Percentiles rank a stretch among this genome's conserved stretches.
Conservation (phyloP, 306 rosid genomes). For the Luffa acutangula region DNA sequence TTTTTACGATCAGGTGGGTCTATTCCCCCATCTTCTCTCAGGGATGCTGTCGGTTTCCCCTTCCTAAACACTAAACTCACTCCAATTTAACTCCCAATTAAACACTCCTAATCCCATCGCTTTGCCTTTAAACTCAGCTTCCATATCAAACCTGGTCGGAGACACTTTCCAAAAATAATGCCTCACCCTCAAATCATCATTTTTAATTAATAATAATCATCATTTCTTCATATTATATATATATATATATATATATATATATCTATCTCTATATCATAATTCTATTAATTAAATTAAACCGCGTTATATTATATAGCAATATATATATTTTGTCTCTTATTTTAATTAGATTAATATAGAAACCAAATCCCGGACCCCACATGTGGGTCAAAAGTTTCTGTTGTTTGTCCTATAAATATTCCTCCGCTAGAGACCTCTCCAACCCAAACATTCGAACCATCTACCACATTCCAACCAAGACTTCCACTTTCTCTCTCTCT, state of each 20-base stretch:
- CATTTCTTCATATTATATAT: too few relatives aligned
- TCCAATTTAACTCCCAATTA: neutral
- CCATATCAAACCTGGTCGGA: constrained; percentile 18
- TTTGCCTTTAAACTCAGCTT: neutral
- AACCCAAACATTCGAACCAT: constrained; percentile 12
- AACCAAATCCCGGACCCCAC: neutral
- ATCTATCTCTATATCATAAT: too few relatives aligned
- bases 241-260: too few relatives aligned
- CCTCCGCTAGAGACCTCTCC: constrained; percentile 18
- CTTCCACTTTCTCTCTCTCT: neutral
- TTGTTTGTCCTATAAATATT: constrained; percentile 17
- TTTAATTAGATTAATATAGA: neutral
- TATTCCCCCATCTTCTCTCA: constrained; percentile 30
- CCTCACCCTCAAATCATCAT: neutral
- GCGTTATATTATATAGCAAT: neutral
- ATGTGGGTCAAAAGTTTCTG: constrained; percentile 18
- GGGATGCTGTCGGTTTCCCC: constrained; percentile 54
- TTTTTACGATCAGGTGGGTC: constrained; percentile 34
- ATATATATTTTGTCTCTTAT: constrained; percentile 5
- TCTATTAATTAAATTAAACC: too few relatives aligned
- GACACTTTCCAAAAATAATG: constrained; percentile 23
- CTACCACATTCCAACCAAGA: neutral
- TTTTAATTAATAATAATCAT: too few relatives aligned
- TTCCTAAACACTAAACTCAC: neutral
- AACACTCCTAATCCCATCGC: neutral